phyloP scores from a whole-genome alignment of 305 asterid species.

The Lippia alba region DNA sequence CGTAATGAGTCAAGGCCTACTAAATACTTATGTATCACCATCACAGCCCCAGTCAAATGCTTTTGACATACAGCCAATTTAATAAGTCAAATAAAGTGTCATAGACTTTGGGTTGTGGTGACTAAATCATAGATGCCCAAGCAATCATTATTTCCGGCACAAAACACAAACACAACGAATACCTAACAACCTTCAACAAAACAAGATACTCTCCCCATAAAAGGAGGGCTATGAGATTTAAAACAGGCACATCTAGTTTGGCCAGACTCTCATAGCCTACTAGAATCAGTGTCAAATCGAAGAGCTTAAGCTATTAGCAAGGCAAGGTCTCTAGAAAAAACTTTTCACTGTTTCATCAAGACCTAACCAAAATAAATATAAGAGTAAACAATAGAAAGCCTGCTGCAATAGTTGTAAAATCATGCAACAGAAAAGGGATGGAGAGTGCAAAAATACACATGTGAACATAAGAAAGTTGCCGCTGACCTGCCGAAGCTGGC shows the following conservation, averaged over 20 bases:
- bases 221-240: too few relatives aligned
- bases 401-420: conserved; percentile 13
- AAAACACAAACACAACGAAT: conserved; percentile 1
- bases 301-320: too few relatives aligned
- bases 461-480: conserved; percentile 27
- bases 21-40: neutral
- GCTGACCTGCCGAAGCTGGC: conserved; percentile 95
- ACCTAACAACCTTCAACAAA: too few relatives aligned
- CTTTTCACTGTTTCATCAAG: conserved; percentile 11
- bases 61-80: conserved; percentile 5
- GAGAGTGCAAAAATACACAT: conserved; percentile 21
- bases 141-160: neutral
- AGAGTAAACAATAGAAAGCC: conserved; percentile 11
- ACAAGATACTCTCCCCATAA: too few relatives aligned
- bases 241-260: too few relatives aligned
- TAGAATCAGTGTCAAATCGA: too few relatives aligned
- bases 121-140: neutral
- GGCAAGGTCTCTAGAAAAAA: conserved; percentile 15
- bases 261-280: too few relatives aligned
- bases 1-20: neutral
- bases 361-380: conserved; percentile 21
- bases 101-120: conserved; percentile 18
- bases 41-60: neutral
- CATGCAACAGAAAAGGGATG: conserved; percentile 6
- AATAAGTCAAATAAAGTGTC: neutral